Base-by-base conservation (phyloP, 2,329 filamentous ascomycete species). In the Zymoseptoria ardabiliae region DNA sequence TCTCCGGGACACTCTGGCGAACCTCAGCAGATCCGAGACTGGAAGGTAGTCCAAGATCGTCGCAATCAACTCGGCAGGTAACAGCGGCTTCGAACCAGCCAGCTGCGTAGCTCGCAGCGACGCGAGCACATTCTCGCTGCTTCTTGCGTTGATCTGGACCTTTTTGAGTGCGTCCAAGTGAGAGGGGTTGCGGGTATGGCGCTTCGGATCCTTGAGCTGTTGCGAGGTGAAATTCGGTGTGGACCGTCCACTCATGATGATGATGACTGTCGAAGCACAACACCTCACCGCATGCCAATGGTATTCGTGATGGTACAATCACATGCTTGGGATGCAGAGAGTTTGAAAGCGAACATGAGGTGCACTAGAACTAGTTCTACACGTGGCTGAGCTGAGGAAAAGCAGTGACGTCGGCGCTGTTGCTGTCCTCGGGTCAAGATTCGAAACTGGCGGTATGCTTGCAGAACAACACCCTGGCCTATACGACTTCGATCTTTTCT, bases 21-120 rank as follows among this genome's bases (percentile, higher is more conserved):
- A 93, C 66, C 86, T 85, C 72, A 97, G 83, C 69, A 96, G 86
- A 73, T 97, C 93, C 61, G 87, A 79, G 25, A 96, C 83, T 48
- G 90, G 88, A 48, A 97, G 84, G 76, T 95, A 91, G 72, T 97
- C 91, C 71, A 99, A 83, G 66, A 99, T 91, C 0, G 86, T 83
- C 28, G 88, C 88, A 67, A 97, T 84, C 66, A 97, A 90, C 77
- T 97, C 93, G 90, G 90, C 91, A 63, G 93, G 93, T 35, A 97
- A 81, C 49, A 85, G 82, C 22, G 92, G 85, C 75, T 90, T 91
- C 48, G 84, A 82, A 58, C 90, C 86, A 60, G 92, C 79, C 80
- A 97, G 90, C 73, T 90, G 85, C 20, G 91, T 88, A 64, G 87
- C 87, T 70, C 88, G 88, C 68, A 97, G 79, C 51, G 90, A 89